phyloP scores from a whole-genome alignment of 2,329 filamentous ascomycete species.

The Aspergillus tamarii region DNA sequence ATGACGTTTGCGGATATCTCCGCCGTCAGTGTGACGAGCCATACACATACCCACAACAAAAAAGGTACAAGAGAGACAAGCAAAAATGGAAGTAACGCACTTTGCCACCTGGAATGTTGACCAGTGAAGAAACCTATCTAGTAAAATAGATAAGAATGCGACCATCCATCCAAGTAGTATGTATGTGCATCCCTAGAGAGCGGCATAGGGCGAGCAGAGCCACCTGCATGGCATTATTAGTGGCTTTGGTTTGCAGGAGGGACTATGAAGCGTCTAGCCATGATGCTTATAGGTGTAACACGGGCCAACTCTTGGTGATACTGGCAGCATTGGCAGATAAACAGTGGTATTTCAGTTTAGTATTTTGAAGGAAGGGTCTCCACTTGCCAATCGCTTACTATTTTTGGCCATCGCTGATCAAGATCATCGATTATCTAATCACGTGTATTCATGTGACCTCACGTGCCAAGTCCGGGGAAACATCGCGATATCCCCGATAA shows the following conservation, averaged over 20 bases:
- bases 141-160: not conserved
- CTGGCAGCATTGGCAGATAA: not conserved
- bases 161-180: not conserved
- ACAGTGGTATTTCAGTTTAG: not conserved
- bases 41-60: not conserved
- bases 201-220: not conserved
- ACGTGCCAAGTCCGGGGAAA: not conserved
- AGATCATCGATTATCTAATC: not conserved
- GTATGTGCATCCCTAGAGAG: constrained; percentile 1
- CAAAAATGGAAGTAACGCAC: not conserved
- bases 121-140: not conserved
- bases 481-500: not conserved
- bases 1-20: constrained; percentile 7
- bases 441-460: not conserved
- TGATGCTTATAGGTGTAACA: not conserved
- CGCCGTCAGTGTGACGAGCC: not conserved
- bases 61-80: not conserved
- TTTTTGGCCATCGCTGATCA: not conserved
- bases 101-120: not conserved
- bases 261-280: not conserved
- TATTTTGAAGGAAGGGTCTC: not conserved
- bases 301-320: not conserved
- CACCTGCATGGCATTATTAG: not conserved
- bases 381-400: not conserved
- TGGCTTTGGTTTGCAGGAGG: not conserved